Evolutionary conservation across 192 early-diverging fungal genomes (phyloP), one percentile per base, ranked within the genome.

Genomic region (Mortierella alpina): DNA sequence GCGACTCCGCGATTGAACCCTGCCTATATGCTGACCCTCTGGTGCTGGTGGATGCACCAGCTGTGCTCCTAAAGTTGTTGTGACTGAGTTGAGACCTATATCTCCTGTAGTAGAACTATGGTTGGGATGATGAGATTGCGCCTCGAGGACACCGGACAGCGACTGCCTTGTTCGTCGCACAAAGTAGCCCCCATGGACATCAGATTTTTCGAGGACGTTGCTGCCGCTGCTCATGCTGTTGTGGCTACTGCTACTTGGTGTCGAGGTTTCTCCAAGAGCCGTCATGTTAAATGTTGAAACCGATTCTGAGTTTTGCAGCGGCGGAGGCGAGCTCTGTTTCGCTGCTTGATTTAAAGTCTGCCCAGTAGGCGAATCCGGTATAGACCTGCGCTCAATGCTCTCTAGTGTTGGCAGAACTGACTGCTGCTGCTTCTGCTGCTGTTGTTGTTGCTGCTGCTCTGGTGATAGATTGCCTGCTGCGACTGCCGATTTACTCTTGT

Each of bases 221-320:
- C 67, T 59, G 52, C 45, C 72, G 40, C 69, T 79, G 20, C 59
- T 66, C 52, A 70, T 67, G 46, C 69, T 71, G 40, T 57, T 71
- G 52, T 66, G 40, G 31, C 53, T 79, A 31, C 56, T 67, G 23
- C 67, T 69, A 17, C 62, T 52, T 18, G 62, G 62, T 12, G 57
- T 58, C 10, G 62, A 59, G n/a, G 68, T 55, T 7, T 40, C 58
- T 9, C 44, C 57, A n/a, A 63, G 10, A 4, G 42, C 59, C 10
- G 55, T 62, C 69, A 68, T 75, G 10, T 12, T 59, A 55, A 71
- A 67, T 13, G 75, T 79, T 2, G 75, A 79, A 0, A 45, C 57
- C 0, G 75, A 70, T 17, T 44, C 56, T 6, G 67, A 71, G 18
- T 12, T 31, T 0, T 66, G 48, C 11, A 67, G 18, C 2, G 17